Percentiles rank a stretch among this genome's conserved stretches.
Evolutionary conservation across 306 rosid species (phyloP).

Genomic region (Corylus heterophylla): DNA sequence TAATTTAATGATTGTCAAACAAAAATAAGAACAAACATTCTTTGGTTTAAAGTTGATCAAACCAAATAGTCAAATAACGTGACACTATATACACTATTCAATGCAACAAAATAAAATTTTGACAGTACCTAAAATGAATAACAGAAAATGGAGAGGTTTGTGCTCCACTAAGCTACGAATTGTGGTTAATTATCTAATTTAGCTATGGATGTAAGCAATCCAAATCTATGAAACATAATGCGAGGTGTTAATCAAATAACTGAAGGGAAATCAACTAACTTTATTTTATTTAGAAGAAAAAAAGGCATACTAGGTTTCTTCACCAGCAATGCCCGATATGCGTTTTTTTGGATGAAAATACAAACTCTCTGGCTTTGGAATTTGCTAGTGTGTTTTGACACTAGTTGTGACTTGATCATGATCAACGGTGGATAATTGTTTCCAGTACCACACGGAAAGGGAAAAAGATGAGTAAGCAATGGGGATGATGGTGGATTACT

Average conservation of each 20-base stretch:
- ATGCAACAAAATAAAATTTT: no score
- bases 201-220: neutral
- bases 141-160: no score
- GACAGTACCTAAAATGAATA: no score
- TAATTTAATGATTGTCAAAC: no score
- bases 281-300: no score
- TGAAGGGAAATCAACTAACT: neutral
- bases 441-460: neutral
- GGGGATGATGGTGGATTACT: constrained; percentile 1
- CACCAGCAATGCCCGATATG: neutral
- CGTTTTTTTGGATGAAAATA: neutral
- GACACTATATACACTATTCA: no score
- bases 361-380: neutral
- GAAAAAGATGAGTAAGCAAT: constrained; percentile 4
- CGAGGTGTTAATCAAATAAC: neutral
- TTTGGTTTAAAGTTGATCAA: no score
- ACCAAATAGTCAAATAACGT: no score
- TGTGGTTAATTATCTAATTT: neutral
- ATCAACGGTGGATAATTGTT: constrained; percentile 14
- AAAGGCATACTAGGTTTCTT: constrained; percentile 12
- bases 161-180: no score
- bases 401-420: neutral
- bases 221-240: neutral
- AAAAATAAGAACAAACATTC: no score
- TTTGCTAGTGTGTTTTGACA: neutral